These are phyloP conservation scores for Psidium friedrichsthalianum DNA, from an alignment of 345 rosid species.

Conservation along the genomic window DNA sequence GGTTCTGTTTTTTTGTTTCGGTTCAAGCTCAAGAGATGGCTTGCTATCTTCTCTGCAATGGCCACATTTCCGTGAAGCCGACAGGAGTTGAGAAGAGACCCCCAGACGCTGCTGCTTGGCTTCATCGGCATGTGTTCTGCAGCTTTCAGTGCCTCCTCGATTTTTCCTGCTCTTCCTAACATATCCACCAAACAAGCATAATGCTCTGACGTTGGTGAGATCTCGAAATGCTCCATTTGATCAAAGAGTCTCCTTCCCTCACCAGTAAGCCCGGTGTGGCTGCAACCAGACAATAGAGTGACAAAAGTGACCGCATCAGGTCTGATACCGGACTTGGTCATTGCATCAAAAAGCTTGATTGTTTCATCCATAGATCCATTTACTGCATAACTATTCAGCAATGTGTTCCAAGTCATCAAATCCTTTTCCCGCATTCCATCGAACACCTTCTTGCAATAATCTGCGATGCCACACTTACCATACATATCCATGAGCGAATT, in stretches of 20 bases:
- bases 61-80: conserved; percentile 19
- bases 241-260: conserved; percentile 42
- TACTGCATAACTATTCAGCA: conserved; percentile 60
- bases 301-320: conserved; percentile 59
- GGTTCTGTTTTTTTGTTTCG: no score
- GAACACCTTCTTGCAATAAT: conserved; percentile 37
- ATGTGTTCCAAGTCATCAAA: conserved; percentile 66
- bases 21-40: conserved; percentile 28
- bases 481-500: conserved; percentile 76
- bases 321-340: conserved; percentile 30
- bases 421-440: conserved; percentile 45
- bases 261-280: conserved; percentile 47
- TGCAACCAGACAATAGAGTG: conserved; percentile 53
- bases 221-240: conserved; percentile 41
- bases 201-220: conserved; percentile 53
- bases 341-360: conserved; percentile 34
- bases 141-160: conserved; percentile 52
- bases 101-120: conserved; percentile 70
- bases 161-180: conserved; percentile 58
- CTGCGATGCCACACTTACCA: conserved; percentile 63
- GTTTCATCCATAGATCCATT: conserved; percentile 62
- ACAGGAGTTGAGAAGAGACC: conserved; percentile 73
- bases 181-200: conserved; percentile 76
- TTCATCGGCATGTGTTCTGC: conserved; percentile 49
- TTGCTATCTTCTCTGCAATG: conserved; percentile 26